Evolutionary conservation across 2,329 filamentous ascomycete genomes (phyloP).

Genomic region (Albophoma yamanashiensis): DNA sequence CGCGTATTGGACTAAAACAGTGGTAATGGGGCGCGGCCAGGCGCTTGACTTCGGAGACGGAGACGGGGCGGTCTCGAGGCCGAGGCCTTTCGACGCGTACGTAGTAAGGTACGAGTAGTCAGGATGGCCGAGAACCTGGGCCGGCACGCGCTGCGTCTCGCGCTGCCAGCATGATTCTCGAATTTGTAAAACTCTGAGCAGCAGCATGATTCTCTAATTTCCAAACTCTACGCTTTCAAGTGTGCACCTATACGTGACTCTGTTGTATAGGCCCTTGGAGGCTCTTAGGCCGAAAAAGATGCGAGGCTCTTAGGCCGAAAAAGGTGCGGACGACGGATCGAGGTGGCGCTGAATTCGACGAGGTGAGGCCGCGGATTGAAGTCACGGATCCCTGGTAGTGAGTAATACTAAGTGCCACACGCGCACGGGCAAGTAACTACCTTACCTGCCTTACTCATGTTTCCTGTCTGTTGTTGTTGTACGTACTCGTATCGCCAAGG

Average conservation of each 20-base stretch:
- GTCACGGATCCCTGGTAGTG: neutral
- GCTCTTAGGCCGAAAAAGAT: neutral
- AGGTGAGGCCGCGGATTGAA: neutral
- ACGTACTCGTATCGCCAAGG: neutral
- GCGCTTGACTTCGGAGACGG: neutral
- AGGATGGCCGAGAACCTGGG: neutral
- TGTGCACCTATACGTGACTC: neutral
- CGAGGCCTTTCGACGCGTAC: neutral
- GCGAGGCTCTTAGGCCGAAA: too few relatives aligned
- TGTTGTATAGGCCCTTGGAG: neutral
- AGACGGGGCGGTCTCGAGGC: neutral
- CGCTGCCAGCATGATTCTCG: neutral
- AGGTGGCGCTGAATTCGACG: neutral
- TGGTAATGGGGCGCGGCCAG: neutral
- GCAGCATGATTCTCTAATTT: neutral
- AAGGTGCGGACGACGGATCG: neutral
- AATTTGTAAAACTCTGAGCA: neutral
- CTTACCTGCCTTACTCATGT: neutral
- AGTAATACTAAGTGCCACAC: neutral
- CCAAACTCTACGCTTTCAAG: neutral
- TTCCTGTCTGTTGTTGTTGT: neutral
- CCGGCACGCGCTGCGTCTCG: neutral
- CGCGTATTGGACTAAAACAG: constrained; percentile 48
- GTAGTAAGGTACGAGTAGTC: neutral
- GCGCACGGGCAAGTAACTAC: neutral